A percentile compares a stretch with the other conserved stretches of the same genome.
These are phyloP conservation scores for Casuarina cunninghamiana DNA, from an alignment of 306 rosid genomes.

Conservation along the genomic window DNA sequence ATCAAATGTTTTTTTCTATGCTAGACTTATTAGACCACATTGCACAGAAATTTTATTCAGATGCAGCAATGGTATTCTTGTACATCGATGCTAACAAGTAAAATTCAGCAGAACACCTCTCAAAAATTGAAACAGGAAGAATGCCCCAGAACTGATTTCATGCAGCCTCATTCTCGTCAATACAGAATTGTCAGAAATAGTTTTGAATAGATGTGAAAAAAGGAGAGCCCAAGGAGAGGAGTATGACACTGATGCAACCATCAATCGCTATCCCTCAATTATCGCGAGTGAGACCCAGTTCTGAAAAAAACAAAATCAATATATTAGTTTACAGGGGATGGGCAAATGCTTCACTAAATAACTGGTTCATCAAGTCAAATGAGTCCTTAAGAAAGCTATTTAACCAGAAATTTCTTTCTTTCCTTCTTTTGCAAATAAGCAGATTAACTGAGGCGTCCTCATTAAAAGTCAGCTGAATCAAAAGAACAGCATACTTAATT, in stretches of 20 bases:
- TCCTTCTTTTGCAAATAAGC: neutral
- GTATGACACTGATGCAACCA: slow-evolving; percentile 35
- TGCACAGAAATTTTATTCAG: neutral
- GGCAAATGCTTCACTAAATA: neutral
- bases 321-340: slow-evolving; percentile 3
- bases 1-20: too few species aligned
- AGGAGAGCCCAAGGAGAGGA: slow-evolving; percentile 21
- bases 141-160: slow-evolving; percentile 36
- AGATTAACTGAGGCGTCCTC: neutral
- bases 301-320: slow-evolving; percentile 39
- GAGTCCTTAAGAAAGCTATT: neutral
- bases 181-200: slow-evolving; percentile 27
- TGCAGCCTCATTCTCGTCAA: slow-evolving; percentile 24
- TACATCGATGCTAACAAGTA: slow-evolving; percentile 9
- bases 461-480: neutral
- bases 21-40: too few species aligned
- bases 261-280: slow-evolving; percentile 32
- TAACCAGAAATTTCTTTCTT: neutral
- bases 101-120: slow-evolving; percentile 9
- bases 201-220: slow-evolving; percentile 29
- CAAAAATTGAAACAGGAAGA: slow-evolving; percentile 29
- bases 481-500: neutral
- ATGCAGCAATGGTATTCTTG: neutral
- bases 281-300: slow-evolving; percentile 76
- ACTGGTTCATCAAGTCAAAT: neutral